Evolutionary conservation across 306 rosid species (phyloP).

Genomic region (Vicia faba): DNA sequence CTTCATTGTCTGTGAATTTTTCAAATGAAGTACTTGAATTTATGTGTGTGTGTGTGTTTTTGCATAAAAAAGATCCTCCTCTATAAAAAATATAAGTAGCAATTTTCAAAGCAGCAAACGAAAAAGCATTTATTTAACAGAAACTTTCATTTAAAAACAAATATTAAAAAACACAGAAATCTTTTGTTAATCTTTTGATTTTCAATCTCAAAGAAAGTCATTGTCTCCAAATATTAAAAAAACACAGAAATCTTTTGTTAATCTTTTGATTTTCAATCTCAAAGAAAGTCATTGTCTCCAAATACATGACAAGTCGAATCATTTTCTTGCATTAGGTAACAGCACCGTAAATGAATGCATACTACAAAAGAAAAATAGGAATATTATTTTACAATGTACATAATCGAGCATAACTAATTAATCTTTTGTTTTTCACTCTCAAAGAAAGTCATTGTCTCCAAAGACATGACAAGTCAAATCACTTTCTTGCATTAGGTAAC

Average conservation of each 20-base stretch:
- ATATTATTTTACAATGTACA: conserved; percentile 12
- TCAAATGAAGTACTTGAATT: conserved; percentile 6
- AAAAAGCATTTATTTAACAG: not conserved
- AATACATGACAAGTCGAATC: conserved; percentile 1
- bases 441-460: conserved; percentile 7
- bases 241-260: conserved; percentile 1
- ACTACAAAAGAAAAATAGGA: conserved; percentile 2
- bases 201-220: conserved; percentile 14
- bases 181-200: not conserved
- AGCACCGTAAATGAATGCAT: not conserved
- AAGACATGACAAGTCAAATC: conserved; percentile 1
- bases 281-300: conserved; percentile 7
- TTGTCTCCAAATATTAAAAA: conserved; percentile 30
- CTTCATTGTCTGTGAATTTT: not conserved
- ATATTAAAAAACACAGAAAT: conserved; percentile 22
- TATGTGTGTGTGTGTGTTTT: not conserved
- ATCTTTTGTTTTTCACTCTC: conserved; percentile 9
- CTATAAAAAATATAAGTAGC: not conserved
- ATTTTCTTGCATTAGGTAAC: conserved; percentile 10
- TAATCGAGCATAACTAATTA: conserved; percentile 22
- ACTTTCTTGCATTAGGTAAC: conserved; percentile 10
- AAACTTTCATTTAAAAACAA: not conserved
- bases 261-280: conserved; percentile 7
- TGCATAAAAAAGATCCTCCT: not conserved
- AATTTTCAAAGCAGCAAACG: not conserved